phyloP scores from a whole-genome alignment of 441 rosid species.

The Codiaeum variegatum region DNA sequence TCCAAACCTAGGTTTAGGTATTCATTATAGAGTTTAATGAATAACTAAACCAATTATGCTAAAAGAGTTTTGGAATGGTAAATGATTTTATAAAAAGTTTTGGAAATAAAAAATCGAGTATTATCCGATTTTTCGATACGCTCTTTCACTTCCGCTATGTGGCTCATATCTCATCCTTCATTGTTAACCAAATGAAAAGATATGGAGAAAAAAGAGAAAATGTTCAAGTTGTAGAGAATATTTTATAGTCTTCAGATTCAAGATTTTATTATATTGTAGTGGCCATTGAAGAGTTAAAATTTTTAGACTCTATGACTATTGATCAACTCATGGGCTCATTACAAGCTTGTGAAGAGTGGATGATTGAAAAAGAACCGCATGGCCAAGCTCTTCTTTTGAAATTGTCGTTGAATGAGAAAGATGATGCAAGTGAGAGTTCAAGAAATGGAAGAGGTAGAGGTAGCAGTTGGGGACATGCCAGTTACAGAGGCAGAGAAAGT shows the following conservation, averaged over 20 bases:
- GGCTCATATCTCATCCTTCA: too few species aligned
- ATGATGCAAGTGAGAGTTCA: not conserved
- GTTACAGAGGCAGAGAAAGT: not conserved
- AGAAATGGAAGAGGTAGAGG: not conserved
- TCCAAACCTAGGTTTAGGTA: too few species aligned
- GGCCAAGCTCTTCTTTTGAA: not conserved
- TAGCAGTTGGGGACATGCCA: not conserved
- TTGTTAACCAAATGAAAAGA: slow-evolving; percentile 17
- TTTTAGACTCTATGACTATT: not conserved
- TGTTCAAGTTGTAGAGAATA: not conserved
- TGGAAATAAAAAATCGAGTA: too few species aligned
- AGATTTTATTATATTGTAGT: not conserved
- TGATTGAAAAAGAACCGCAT: not conserved
- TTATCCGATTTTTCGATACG: too few species aligned
- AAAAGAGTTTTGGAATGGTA: too few species aligned
- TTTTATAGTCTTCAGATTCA: not conserved
- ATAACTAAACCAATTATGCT: too few species aligned
- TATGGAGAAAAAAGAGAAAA: slow-evolving; percentile 10
- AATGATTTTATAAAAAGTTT: too few species aligned
- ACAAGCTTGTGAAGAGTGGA: slow-evolving; percentile 14
- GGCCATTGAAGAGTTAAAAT: slow-evolving; percentile 15
- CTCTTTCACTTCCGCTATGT: too few species aligned
- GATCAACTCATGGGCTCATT: slow-evolving; percentile 8
- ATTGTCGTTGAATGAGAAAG: not conserved
- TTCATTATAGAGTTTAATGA: too few species aligned